Conservation (phyloP, 176 grass and related monocot genomes). For the Phoenix roebelenii region DNA sequence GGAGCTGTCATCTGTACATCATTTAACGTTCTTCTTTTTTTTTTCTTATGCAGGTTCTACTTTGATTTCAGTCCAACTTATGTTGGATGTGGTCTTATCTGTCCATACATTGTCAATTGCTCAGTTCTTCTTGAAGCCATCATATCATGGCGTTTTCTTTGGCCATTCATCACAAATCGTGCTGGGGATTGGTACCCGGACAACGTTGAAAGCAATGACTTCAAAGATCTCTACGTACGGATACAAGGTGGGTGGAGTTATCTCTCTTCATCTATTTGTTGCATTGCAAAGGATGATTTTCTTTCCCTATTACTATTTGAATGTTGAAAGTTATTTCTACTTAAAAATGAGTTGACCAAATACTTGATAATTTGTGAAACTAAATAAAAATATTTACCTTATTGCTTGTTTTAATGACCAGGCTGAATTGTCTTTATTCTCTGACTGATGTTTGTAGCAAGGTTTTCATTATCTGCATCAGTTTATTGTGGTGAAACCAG, state of each 20-base stretch:
- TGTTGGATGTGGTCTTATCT: slow-evolving; percentile 86
- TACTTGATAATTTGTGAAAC: no score
- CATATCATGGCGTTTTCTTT: slow-evolving; percentile 85
- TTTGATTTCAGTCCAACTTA: slow-evolving; percentile 95
- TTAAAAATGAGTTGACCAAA: no score
- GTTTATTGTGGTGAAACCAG: no score
- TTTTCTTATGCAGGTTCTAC: slow-evolving; percentile 57
- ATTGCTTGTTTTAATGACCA: no score
- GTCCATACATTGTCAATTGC: slow-evolving; percentile 86
- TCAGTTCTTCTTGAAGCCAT: slow-evolving; percentile 80
- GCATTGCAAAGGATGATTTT: no score
- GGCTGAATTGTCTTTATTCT: no score
- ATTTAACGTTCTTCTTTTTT: neutral
- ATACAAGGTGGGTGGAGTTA: slow-evolving; percentile 47
- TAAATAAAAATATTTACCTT: no score
- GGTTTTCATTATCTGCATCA: no score
- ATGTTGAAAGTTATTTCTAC: no score
- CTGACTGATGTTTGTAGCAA: no score
- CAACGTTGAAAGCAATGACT: slow-evolving; percentile 69
- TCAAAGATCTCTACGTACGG: slow-evolving; percentile 69
- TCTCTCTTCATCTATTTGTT: neutral
- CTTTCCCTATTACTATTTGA: no score
- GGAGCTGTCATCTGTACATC: neutral
- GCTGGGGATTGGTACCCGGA: slow-evolving; percentile 78
- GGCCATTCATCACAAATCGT: slow-evolving; percentile 70